Base-by-base conservation (phyloP, 2,329 filamentous ascomycete genomes). In the Cladosporium sp. region DNA sequence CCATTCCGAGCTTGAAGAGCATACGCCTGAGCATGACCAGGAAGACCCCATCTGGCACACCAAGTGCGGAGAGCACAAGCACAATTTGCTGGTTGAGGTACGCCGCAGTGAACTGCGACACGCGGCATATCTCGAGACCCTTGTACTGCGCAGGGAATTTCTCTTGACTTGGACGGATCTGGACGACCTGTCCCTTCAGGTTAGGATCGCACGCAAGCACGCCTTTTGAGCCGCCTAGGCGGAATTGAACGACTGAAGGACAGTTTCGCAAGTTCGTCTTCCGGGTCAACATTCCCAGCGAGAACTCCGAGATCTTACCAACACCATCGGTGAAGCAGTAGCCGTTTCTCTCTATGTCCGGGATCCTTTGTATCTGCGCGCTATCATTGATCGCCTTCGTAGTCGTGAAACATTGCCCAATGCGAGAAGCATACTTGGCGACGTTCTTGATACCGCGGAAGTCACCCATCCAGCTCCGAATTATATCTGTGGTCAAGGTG, bases 371-470 rank as follows among this genome's bases (percentile, higher is more conserved):
- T 28, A 86, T 76, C 1, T 83, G 81, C 7, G 89, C 85, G 0
- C 83, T 84, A 18, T 87, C 84, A 30, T 82, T 83, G 49, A 96
- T 88, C 13, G 90, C 88, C 66, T 91, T 83, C 0, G 95, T 99
- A 0, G 94, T 97, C 0, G 95, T 97, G 75, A 99, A 97, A 75
- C 93, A 97, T 77, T 98, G 95, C 0, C 95, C 95, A 21, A 98
- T 82, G 30, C 95, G 87, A 30, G 95, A 92, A 57, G 92, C 91
- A 75, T 93, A 91, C 73, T 96, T 97, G 32, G 94, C 93, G n/a
- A 96, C 86, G 28, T 90, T 86, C 64, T 84, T 87, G 76, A 97
- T 97, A 68, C 92, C 86, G 16, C 83, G 83, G 72, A 99, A 96
- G 16, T 90, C 81, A 0, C 95, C 95, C 90, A 98, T 96, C 87